These are phyloP conservation scores for Pisolithus marmoratus DNA, from an alignment of 768 basidiomycete species.

Conservation along the genomic window DNA sequence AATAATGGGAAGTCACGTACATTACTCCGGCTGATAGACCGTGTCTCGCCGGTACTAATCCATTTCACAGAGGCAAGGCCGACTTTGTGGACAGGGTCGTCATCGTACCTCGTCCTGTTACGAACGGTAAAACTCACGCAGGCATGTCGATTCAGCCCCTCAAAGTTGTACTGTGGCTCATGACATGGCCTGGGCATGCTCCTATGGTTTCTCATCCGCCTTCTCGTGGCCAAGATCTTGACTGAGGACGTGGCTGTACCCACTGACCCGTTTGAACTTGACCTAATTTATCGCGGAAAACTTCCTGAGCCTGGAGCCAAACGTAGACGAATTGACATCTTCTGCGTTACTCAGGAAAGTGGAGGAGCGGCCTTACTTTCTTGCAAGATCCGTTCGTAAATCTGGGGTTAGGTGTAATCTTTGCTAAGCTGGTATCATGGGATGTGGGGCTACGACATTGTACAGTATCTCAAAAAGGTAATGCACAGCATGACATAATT, in stretches of 20 bases:
- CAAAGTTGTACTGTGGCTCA: background rate
- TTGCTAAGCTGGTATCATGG: background rate
- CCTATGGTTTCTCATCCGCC: slow-evolving; percentile 45
- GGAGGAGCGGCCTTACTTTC: slow-evolving; percentile 88
- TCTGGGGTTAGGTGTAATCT: background rate
- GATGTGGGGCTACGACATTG: slow-evolving; percentile 83
- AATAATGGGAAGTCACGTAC: slow-evolving; percentile 75
- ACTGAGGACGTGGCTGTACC: slow-evolving; percentile 77
- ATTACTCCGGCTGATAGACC: background rate
- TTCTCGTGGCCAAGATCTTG: slow-evolving; percentile 58
- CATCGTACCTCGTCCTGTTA: slow-evolving; percentile 67
- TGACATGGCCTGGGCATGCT: slow-evolving; percentile 46
- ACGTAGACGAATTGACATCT: slow-evolving; percentile 76
- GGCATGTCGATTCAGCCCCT: slow-evolving; percentile 35
- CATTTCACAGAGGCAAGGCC: slow-evolving; percentile 54
- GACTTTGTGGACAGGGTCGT: slow-evolving; percentile 92
- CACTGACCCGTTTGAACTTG: slow-evolving; percentile 61
- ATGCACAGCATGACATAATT: no score
- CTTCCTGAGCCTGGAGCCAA: slow-evolving; percentile 43
- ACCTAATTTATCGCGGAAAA: slow-evolving; percentile 74
- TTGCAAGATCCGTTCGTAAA: slow-evolving; percentile 59
- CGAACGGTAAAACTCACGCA: slow-evolving; percentile 69
- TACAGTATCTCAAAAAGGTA: no score
- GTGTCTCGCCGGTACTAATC: background rate
- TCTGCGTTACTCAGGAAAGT: slow-evolving; percentile 72